Base-by-base conservation (phyloP, 805 yeast genomes). In the Maudiozyma serrabonitensis region DNA sequence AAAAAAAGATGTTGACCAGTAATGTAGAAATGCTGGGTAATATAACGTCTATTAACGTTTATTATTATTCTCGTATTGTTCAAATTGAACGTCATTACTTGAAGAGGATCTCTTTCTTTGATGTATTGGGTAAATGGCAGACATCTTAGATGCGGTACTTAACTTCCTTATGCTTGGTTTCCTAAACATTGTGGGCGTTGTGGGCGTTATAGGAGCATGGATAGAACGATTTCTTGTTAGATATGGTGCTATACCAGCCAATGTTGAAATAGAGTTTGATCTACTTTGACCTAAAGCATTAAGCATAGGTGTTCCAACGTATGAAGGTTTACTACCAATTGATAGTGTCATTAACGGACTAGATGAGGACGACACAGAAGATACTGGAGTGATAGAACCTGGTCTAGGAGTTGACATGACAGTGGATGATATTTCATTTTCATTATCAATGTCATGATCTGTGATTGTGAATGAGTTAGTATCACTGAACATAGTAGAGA, bases 61-160 rank as follows among this genome's bases (percentile, higher is more conserved):
- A 23, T 41, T 23, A 37, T 50, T 48, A 21, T 49, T 47, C 21
- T 54, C 57, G 18, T 52, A 49, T 23, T 55, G 60, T 46, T 54
- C 57, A 52, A 62, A 63, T 38, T 58, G 52, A 23, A 60, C 50
- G 16, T 61, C 66, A 60, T 56, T 56, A 18, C 50, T 46, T 4
- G 66, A 54, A 11, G 64, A 57, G 26, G 61, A 55, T 49, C 65
- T 57, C 47, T 61, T 62, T 41, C 52, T 50, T 41, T 61, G 63
- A 41, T 52, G 49, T 37, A 49, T 45, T 26, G 54, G 34, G 46
- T 19, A 13, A 6, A 46, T 28, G 19, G 25, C 13, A 26, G n/a
- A 15, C 19, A n/a, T 18, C 21, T 13, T 37, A 15, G 43, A 34
- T 8, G 43, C 16, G 0, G 40, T 23, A 25, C 43, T 43, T 16